Evolutionary conservation across 1,284 basidiomycete species (phyloP), one percentile per base, ranked within the genome.

Genomic region (Trichosporon sp.): DNA sequence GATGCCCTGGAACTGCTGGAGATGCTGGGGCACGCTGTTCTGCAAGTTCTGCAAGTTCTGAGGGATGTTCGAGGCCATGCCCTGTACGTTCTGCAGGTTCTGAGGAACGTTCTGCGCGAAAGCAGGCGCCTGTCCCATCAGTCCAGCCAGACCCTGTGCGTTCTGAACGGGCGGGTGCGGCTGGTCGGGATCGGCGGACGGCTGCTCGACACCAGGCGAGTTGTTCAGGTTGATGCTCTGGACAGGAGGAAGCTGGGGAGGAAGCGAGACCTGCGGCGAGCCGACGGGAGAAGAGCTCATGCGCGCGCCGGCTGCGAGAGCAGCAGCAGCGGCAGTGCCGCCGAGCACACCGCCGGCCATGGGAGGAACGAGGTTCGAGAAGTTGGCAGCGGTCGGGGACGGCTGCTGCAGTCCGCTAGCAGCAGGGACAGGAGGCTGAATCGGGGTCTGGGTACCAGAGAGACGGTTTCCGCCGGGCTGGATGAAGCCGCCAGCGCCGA

Each of bases 151-250:
- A 7, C 25, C 49, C 49, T 54, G 49, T 5, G 49, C 14, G 27
- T 54, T 54, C 29, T 31, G 27, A 7, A 54, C 25, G 37, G 14
- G 4, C 34, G 34, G 37, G 40, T 59, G 27, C 16, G 58, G 31
- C 44, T 49, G 44, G 31, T 32, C 25, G 14, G 44, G 44, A 21
- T 49, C 19, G 29, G 16, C 31, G 14, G 27, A 16, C 11, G 44
- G n/a, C 25, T 29, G 25, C 19, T 33, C 57, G 6, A 8, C 23
- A 7, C 29, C 36, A 3, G 57, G 57, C 3, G 49, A 54, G 49
- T 54, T 14, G 49, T 54, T 54, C 49, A 58, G 13, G 25, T 58
- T 33, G 25, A 58, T 40, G 36, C 33, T 58, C 34, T 36, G 57
- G 16, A 58, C 34, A 27, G 34, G 21, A 6, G 57, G 34, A 25